Evolutionary conservation across 2,329 filamentous ascomycete genomes (phyloP).

Genomic region (Phyllosticta ampelicida): DNA sequence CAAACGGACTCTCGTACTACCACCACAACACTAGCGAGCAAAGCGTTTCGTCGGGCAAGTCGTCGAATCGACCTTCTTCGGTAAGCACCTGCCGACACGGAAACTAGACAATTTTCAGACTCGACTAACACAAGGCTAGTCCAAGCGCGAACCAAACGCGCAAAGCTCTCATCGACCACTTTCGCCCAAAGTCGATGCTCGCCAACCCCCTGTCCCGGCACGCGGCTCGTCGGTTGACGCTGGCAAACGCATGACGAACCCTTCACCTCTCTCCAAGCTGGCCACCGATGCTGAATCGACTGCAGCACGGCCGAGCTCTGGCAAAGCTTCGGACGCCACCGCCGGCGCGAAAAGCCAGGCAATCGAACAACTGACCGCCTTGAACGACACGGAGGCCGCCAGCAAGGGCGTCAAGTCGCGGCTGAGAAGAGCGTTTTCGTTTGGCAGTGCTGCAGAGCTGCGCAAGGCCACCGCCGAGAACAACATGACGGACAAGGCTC

Average conservation of each 20-base stretch:
- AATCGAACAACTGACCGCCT: conserved; percentile 72
- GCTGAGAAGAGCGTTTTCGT: conserved; percentile 85
- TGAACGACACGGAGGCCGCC: conserved; percentile 62
- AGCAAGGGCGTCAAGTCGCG: conserved; percentile 77
- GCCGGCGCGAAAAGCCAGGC: conserved; percentile 51
- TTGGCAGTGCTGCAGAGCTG: conserved; percentile 88
- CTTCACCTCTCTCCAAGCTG: conserved; percentile 38
- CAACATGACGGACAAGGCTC: not conserved
- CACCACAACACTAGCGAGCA: conserved; percentile 26
- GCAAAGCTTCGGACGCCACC: conserved; percentile 10
- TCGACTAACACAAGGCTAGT: not conserved
- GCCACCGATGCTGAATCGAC: conserved; percentile 24
- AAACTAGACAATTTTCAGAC: not conserved
- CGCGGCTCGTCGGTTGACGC: conserved; percentile 29
- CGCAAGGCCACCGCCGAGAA: conserved; percentile 61
- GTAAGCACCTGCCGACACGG: conserved; percentile 16
- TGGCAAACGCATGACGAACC: conserved; percentile 30
- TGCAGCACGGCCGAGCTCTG: conserved; percentile 13
- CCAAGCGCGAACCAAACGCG: conserved; percentile 7
- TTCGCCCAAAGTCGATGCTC: conserved; percentile 3
- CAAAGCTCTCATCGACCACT: conserved; percentile 1
- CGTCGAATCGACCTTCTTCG: conserved; percentile 22
- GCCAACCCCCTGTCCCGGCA: conserved; percentile 18
- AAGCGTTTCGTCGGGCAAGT: conserved; percentile 23
- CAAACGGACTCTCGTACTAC: conserved; percentile 15